Percentiles rank a stretch among this genome's conserved stretches.
phyloP scores from a whole-genome alignment of 805 yeast species.

The Lipomyces starkeyi region DNA sequence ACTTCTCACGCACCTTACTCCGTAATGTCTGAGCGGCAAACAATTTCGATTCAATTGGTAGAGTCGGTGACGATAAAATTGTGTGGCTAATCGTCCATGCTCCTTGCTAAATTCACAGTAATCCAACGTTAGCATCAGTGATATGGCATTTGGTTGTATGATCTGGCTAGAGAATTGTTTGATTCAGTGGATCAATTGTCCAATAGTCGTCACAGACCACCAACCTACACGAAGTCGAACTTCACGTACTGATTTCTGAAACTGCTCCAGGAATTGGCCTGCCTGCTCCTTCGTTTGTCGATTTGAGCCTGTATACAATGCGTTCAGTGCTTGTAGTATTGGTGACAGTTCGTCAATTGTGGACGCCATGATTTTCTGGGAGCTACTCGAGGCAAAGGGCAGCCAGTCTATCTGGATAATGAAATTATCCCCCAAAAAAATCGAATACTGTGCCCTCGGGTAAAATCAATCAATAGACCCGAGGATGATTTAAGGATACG shows the following conservation, averaged over 20 bases:
- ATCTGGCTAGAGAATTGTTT: background rate
- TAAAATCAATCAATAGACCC: background rate
- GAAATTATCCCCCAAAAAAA: background rate
- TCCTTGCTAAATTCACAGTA: slow-evolving; percentile 39
- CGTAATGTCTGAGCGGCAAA: slow-evolving; percentile 93
- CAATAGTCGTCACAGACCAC: background rate
- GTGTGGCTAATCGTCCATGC: slow-evolving; percentile 80
- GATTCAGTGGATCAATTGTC: background rate
- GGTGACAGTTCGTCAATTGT: slow-evolving; percentile 28
- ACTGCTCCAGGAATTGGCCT: slow-evolving; percentile 67
- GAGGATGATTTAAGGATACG: background rate
- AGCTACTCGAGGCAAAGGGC: background rate
- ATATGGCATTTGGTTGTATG: background rate
- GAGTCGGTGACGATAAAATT: slow-evolving; percentile 39
- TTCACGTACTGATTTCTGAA: slow-evolving; percentile 65
- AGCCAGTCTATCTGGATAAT: slow-evolving; percentile 2
- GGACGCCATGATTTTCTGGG: slow-evolving; percentile 10
- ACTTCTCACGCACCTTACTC: slow-evolving; percentile 54
- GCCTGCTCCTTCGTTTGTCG: slow-evolving; percentile 54
- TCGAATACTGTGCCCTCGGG: background rate
- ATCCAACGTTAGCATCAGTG: background rate
- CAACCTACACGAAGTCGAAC: background rate
- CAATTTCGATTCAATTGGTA: slow-evolving; percentile 64
- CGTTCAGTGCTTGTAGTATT: slow-evolving; percentile 49
- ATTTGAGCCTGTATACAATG: slow-evolving; percentile 55